Evolutionary conservation across 305 asterid species (phyloP).

Genomic region (Fraxinus sp.): DNA sequence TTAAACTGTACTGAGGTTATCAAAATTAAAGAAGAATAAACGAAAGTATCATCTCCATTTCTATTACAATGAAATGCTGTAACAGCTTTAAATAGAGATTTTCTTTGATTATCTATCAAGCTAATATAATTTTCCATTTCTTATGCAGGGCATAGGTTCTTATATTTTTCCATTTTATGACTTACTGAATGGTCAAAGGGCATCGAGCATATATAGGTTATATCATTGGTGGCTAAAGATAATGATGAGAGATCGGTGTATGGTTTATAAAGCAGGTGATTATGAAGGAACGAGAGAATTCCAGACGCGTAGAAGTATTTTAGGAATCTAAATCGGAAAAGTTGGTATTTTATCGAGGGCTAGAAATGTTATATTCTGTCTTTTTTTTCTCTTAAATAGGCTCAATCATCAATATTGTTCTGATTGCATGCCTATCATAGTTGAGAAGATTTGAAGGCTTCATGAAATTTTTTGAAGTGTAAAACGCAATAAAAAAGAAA

Average conservation of each 20-base stretch:
- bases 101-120: not conserved
- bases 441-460: not conserved
- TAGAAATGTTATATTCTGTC: not conserved
- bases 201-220: not conserved
- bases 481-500: not conserved
- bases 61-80: not conserved
- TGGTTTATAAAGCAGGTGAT: not conserved
- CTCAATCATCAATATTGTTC: not conserved
- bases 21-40: not conserved
- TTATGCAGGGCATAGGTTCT: constrained; percentile 4
- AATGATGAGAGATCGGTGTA: not conserved
- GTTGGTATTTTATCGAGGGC: not conserved
- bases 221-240: not conserved
- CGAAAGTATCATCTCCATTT: not conserved
- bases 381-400: not conserved
- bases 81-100: not conserved
- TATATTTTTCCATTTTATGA: not conserved
- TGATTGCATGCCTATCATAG: not conserved
- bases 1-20: not conserved
- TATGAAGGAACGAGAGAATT: not conserved
- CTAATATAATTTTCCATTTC: not conserved
- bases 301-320: not conserved
- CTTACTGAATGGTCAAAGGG: not conserved
- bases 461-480: not conserved
- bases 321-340: not conserved